Conservation (phyloP, 2,329 filamentous ascomycete species). For the Claviceps paspali region DNA sequence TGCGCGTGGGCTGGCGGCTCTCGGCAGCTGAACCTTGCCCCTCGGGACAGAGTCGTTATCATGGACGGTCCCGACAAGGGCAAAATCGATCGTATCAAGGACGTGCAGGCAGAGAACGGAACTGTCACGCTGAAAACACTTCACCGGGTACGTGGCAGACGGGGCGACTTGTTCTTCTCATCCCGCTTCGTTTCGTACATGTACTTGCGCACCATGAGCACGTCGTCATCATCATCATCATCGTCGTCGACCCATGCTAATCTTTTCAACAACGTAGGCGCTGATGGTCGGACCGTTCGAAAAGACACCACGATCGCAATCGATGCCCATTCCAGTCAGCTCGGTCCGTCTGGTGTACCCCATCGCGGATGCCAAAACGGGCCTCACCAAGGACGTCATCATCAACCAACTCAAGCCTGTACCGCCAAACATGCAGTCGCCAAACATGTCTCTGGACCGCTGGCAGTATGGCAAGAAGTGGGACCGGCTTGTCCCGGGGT, state of each 20-base stretch:
- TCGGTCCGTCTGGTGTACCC: conserved; percentile 72
- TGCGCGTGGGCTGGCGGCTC: conserved; percentile 40
- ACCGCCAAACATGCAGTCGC: conserved; percentile 29
- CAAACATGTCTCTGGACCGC: conserved; percentile 26
- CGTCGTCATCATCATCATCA: too few relatives aligned
- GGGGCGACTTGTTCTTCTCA: background rate
- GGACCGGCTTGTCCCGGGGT: conserved; percentile 50
- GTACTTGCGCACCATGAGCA: too few relatives aligned
- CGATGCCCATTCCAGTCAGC: conserved; percentile 45
- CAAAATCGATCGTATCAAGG: conserved; percentile 59
- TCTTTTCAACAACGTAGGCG: conserved; percentile 9
- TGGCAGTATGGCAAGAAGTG: conserved; percentile 27
- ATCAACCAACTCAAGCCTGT: conserved; percentile 53
- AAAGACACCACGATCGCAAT: conserved; percentile 14
- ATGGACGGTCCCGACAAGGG: conserved; percentile 66
- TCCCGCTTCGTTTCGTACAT: too few relatives aligned
- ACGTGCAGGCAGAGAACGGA: conserved; percentile 38
- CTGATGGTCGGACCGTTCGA: conserved; percentile 17
- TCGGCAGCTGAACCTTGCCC: conserved; percentile 44
- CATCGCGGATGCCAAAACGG: conserved; percentile 49
- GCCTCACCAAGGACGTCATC: conserved; percentile 55
- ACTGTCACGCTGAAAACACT: conserved; percentile 45
- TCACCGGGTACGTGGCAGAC: conserved; percentile 40
- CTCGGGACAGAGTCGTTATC: conserved; percentile 69
- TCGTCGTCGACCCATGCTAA: too few relatives aligned